Base-by-base conservation (phyloP, 768 basidiomycete species). In the Paxillus ammoniavirescens region DNA sequence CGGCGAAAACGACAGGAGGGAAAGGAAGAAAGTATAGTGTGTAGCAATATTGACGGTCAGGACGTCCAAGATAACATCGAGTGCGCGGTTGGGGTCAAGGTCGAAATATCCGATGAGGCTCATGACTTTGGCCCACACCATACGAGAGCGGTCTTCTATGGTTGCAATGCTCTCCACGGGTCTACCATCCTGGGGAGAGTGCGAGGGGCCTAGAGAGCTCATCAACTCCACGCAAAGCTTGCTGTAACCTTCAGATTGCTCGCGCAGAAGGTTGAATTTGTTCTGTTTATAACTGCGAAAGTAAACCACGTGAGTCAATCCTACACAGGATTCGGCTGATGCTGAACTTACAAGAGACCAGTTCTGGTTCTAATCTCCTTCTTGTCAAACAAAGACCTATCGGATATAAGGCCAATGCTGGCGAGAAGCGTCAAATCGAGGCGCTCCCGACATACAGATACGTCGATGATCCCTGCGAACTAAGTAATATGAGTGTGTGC, bases 161-260 rank as follows among this genome's bases (percentile, higher is more conserved):
- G 74, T 73, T 30, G 77, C 65, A 42, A 72, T 72, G 30, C 82
- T 74, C 59, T 93, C 91, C 0, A 75, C 70, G 8, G 90, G 86
- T 36, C 77, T 75, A 14, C 82, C 91, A 18, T 88, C 89, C 18
- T 75, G 67, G 26, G 83, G 66, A 4, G 84, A 83, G 69, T 94
- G 90, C 8, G 91, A 73, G 21, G 85, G 84, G 2, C 91, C 91
- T 47, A 94, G 72, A 62, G 80, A 82, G 58, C 85, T 85, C 10
- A 85, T 84, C 37, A 99, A 75, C 63, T 98, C 92, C 9, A 88
- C 83, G 26, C 87, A 82, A 31, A 98, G 82, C 70, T 95, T 94
- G 68, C 92, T 92, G 74, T 93, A 99, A 8, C 97, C 97, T 74
- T 98, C 96, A 1, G 94, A 94, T 63, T 97, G 92, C 73, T 99